Percentiles rank a stretch among this genome's conserved stretches.
Conservation (phyloP, 2,329 filamentous ascomycete genomes). For the Cryphonectria japonica region DNA sequence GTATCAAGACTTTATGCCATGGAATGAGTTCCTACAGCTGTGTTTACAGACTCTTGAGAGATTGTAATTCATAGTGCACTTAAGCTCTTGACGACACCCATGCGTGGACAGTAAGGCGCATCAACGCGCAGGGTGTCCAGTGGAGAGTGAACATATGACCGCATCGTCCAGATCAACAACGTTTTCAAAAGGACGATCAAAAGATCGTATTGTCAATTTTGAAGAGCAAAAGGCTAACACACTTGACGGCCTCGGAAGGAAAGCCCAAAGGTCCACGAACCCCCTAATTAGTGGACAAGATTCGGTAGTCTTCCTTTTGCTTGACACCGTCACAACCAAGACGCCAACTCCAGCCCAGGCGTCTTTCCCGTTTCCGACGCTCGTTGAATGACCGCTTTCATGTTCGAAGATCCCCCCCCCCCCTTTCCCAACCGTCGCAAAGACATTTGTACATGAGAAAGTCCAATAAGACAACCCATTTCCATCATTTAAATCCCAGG, state of each 20-base stretch:
- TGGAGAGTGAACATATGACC: background rate
- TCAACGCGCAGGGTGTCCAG: background rate
- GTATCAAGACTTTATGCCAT: background rate
- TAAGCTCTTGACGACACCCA: background rate
- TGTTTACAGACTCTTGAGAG: background rate
- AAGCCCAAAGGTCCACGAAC: background rate
- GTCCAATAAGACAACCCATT: background rate
- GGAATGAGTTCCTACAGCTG: background rate
- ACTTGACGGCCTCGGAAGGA: background rate
- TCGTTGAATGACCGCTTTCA: background rate
- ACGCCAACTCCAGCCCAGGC: background rate
- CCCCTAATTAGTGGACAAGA: background rate
- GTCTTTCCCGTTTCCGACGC: background rate
- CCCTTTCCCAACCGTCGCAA: background rate
- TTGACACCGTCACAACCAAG: slow-evolving; percentile 2
- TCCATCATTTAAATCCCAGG: background rate
- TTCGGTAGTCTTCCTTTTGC: background rate
- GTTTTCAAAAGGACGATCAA: background rate
- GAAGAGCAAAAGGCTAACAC: background rate
- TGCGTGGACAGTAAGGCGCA: background rate
- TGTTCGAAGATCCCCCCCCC: background rate
- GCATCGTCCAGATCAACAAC: background rate
- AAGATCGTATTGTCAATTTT: background rate
- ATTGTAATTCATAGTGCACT: background rate
- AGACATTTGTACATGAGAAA: background rate